Percentiles rank a stretch among this genome's conserved stretches.
Evolutionary conservation across 331 rosid species (phyloP).

Genomic region (Cydonia oblonga): DNA sequence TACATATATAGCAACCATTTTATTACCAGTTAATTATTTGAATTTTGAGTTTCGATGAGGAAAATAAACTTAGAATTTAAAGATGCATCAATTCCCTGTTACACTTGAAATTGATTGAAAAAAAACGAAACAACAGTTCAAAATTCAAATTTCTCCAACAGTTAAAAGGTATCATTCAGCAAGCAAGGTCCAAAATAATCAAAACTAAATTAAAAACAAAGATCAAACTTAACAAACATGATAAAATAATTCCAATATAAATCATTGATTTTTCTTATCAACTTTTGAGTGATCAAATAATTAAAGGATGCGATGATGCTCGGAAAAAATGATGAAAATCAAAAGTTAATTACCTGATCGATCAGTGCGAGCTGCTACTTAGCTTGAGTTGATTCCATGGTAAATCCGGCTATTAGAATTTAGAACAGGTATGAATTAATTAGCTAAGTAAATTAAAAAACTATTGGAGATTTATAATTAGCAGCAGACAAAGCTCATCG

Average conservation of each 20-base stretch:
- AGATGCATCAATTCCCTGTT: background rate
- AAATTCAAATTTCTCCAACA: background rate
- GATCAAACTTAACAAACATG: background rate
- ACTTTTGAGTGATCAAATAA: background rate
- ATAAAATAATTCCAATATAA: background rate
- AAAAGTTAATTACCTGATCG: background rate
- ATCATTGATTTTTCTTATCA: background rate
- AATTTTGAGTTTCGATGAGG: background rate
- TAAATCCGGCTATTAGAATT: background rate
- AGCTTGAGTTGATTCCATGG: background rate
- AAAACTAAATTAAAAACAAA: background rate
- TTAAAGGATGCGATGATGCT: background rate
- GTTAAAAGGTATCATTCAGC: background rate
- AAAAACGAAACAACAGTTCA: too few relatives aligned
- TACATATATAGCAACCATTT: background rate
- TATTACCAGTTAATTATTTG: background rate
- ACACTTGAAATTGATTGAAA: background rate
- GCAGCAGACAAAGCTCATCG: background rate
- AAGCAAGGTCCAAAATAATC: background rate
- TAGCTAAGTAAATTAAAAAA: background rate
- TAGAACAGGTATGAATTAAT: background rate
- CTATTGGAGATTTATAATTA: background rate
- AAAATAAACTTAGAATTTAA: too few relatives aligned
- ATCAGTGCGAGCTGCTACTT: background rate
- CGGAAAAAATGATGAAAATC: background rate